Percentiles rank a stretch among this genome's conserved stretches.
These are phyloP conservation scores for Leptosphaerulina australis DNA, from an alignment of 2,329 filamentous ascomycete species.

Conservation along the genomic window DNA sequence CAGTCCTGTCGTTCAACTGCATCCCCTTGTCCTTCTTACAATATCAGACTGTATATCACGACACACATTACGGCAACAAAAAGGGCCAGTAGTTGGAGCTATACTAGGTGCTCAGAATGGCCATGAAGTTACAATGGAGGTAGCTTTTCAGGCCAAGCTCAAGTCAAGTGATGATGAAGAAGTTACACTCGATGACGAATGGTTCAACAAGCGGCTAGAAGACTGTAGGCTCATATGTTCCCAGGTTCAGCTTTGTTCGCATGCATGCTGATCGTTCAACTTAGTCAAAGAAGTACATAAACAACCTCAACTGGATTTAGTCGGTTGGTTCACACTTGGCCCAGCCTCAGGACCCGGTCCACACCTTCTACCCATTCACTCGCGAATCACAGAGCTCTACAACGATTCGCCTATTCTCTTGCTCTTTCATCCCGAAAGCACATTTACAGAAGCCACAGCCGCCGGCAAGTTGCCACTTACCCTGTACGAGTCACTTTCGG, in stretches of 20 bases:
- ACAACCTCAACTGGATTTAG: conserved; percentile 75
- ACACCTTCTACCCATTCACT: conserved; percentile 74
- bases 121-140: conserved; percentile 86
- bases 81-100: conserved; percentile 80
- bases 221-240: conserved; percentile 69
- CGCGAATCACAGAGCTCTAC: conserved; percentile 72
- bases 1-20: conserved; percentile 79
- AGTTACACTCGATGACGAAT: conserved; percentile 68
- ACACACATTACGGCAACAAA: conserved; percentile 77
- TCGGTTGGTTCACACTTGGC: conserved; percentile 89
- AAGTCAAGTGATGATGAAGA: conserved; percentile 57
- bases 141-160: conserved; percentile 82
- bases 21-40: conserved; percentile 92
- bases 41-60: conserved; percentile 97
- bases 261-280: neutral
- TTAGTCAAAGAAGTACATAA: conserved; percentile 89
- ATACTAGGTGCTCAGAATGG: conserved; percentile 93
- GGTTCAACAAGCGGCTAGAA: conserved; percentile 79
- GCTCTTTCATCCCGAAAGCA: conserved; percentile 75
- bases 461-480: conserved; percentile 86
- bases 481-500: conserved; percentile 78
- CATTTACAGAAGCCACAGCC: conserved; percentile 59
- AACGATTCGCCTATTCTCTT: conserved; percentile 90
- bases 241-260: neutral
- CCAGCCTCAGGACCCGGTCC: conserved; percentile 72